Evolutionary conservation across 768 basidiomycete genomes (phyloP).

Genomic region (Boletus reticulatus): DNA sequence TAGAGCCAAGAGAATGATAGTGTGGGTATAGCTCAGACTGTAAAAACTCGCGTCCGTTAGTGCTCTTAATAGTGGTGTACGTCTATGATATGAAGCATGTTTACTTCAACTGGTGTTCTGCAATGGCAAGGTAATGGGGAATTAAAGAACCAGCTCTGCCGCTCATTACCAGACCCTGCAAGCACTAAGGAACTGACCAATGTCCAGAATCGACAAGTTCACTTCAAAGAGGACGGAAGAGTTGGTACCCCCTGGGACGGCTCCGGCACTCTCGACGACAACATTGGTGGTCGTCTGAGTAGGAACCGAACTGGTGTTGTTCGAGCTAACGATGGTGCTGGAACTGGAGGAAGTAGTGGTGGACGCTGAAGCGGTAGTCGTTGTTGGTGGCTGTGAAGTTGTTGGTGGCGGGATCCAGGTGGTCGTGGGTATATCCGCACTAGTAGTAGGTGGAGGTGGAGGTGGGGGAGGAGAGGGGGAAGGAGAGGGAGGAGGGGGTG

Average conservation of each 20-base stretch:
- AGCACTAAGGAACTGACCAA: constrained; percentile 18
- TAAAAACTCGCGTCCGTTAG: constrained; percentile 20
- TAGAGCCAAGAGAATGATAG: constrained; percentile 17
- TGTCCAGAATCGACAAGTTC: constrained; percentile 14
- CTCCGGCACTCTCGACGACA: constrained; percentile 12
- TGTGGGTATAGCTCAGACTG: constrained; percentile 27
- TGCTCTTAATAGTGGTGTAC: constrained; percentile 12
- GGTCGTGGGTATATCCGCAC: constrained; percentile 15
- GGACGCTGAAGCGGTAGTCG: constrained; percentile 17
- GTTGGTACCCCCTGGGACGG: background rate
- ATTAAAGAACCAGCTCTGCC: constrained; percentile 8
- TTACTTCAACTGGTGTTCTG: constrained; percentile 3
- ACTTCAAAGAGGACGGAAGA: constrained; percentile 15
- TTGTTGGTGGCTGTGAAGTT: constrained; percentile 23
- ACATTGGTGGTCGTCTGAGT: constrained; percentile 18
- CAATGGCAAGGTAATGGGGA: constrained; percentile 1
- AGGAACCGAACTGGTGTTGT: constrained; percentile 22
- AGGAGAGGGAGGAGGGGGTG: constrained; percentile 25
- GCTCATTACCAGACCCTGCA: constrained; percentile 8
- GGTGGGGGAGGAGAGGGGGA: constrained; percentile 10
- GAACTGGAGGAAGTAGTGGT: constrained; percentile 15
- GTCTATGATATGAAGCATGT: constrained; percentile 18
- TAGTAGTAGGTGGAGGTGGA: constrained; percentile 17
- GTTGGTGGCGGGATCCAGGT: constrained; percentile 19
- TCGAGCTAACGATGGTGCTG: constrained; percentile 4